Conservation (phyloP, 169 alveolate genomes). For the Perkinsus olseni region DNA sequence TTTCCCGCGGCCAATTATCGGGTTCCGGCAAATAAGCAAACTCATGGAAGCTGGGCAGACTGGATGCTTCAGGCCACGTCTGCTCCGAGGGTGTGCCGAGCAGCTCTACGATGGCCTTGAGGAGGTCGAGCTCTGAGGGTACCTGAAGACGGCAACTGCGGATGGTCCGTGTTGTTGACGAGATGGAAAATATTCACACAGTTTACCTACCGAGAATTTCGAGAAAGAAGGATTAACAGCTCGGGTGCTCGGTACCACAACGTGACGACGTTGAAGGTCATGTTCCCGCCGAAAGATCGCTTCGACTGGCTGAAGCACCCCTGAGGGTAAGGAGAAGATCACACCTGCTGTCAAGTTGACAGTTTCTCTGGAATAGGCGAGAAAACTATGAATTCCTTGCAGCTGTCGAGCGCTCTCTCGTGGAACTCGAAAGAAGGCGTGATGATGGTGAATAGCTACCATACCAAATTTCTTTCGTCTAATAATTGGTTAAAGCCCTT, state of each 20-base stretch:
- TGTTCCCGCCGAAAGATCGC: constrained; percentile 36
- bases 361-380: too few relatives aligned
- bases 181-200: too few relatives aligned
- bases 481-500: too few relatives aligned
- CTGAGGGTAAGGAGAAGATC: neutral
- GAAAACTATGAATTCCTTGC: too few relatives aligned
- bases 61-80: neutral
- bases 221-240: constrained; percentile 67
- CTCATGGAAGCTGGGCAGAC: neutral
- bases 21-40: neutral
- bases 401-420: too few relatives aligned
- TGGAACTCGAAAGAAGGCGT: neutral
- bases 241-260: constrained; percentile 96
- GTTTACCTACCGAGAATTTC: too few relatives aligned
- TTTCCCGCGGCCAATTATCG: neutral
- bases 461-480: too few relatives aligned
- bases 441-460: neutral
- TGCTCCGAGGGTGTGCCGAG: neutral
- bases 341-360: too few relatives aligned
- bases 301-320: neutral
- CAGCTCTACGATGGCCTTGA: neutral
- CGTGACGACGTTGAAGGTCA: constrained; percentile 88
- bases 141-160: neutral
- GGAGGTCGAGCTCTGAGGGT: neutral
- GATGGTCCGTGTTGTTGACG: too few relatives aligned